Evolutionary conservation across 805 yeast genomes (phyloP), one percentile per base, ranked within the genome.

Genomic region (Zygosaccharomyces bisporus): DNA sequence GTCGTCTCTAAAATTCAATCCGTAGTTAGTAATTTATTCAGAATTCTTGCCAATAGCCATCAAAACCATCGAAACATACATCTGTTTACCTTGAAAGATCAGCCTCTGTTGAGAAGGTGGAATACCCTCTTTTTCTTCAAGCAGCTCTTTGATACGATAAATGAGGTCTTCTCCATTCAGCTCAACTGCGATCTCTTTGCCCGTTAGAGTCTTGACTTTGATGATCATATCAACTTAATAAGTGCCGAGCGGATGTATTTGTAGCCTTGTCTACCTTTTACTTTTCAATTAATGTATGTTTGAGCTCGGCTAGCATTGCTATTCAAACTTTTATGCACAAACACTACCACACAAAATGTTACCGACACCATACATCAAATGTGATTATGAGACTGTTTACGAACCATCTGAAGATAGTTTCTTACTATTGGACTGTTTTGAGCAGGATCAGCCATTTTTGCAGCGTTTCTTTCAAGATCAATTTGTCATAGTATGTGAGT

Each of bases 321-420:
- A 25, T 37, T 17, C 16, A 23, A 25, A 17, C 29, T 30, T 37
- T 25, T 32, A 17, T n/a, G 30, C 20, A 24, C 31, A 20, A 45
- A 13, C 43, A 34, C 17, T 7, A 34, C 17, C 37, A 33, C 20
- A 24, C 14, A 39, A 13, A 19, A 89, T 89, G 96, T 71, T 86
- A 3, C 81, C 93, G 4, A 90, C 97, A 0, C 97, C 98, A 1
- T 62, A 64, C 6, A 69, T 84, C 1, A 63, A 71, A 14, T 74
- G 81, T 14, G 83, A 84, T 56, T 77, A 73, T 49, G 80, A 76
- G n/a, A 74, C 74, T 53, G 95, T 91, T 3, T 93, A 93, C 61
- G 99, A 93, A 58, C 98, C 99, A 0, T 78, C 95, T 0, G 99
- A 93, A 56, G 99, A 93, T 68, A 79, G 95, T 6, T 93, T 83